Percentiles rank a stretch among this genome's conserved stretches.
Evolutionary conservation across 257 asterid genomes (phyloP).

Genomic region (Catharanthus roseus): DNA sequence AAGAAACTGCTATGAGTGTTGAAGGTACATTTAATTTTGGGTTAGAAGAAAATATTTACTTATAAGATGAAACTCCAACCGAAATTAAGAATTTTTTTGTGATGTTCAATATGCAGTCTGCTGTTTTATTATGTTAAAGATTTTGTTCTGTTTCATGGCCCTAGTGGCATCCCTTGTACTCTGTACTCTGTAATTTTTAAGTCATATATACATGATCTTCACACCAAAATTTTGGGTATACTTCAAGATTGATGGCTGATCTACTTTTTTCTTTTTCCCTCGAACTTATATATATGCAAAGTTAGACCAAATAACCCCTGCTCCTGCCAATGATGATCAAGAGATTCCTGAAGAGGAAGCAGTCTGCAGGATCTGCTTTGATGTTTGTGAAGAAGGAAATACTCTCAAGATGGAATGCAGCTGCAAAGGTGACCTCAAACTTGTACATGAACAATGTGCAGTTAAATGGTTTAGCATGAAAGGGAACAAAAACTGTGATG

Average conservation of each 20-base stretch:
- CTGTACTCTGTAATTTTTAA: too few species aligned
- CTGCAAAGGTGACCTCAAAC: conserved; percentile 85
- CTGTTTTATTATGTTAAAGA: neutral
- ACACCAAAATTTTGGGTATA: neutral
- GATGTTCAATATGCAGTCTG: neutral
- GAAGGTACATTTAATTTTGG: neutral
- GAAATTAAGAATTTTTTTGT: neutral
- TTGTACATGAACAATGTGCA: conserved; percentile 81
- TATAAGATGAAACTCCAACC: neutral
- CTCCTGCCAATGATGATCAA: conserved; percentile 55
- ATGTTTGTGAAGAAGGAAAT: conserved; percentile 69
- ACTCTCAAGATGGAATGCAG: conserved; percentile 82
- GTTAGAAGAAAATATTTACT: neutral
- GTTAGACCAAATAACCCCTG: conserved; percentile 62
- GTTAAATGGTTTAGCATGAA: conserved; percentile 74
- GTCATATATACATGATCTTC: too few species aligned
- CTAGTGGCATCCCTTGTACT: too few species aligned
- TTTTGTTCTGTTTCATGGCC: too few species aligned
- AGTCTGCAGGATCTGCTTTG: conserved; percentile 83
- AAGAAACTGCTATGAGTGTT: neutral
- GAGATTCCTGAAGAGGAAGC: conserved; percentile 99
- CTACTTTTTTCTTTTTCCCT: neutral
- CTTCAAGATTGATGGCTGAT: neutral
- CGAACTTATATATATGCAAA: conserved; percentile 13
- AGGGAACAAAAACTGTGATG: conserved; percentile 69